These are phyloP conservation scores for Podospora pseudoanserina DNA, from an alignment of 495 filamentous ascomycete genomes.

Conservation along the genomic window DNA sequence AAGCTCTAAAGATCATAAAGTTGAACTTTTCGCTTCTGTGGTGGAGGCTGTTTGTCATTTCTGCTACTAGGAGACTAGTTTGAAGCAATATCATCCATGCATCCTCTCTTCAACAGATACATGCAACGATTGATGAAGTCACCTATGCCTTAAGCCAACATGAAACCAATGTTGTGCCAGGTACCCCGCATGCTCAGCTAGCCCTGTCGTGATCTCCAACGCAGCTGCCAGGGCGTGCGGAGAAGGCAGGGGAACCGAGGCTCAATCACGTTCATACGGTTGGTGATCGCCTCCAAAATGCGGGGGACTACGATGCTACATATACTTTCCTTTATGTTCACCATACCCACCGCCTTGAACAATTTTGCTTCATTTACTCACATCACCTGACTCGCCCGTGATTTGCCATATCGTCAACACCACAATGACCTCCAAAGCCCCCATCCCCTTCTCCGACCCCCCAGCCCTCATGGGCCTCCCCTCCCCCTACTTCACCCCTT, in stretches of 20 bases:
- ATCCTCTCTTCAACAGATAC: too few relatives aligned
- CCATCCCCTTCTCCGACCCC: conserved; percentile 68
- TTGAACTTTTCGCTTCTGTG: too few relatives aligned
- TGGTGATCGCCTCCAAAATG: not conserved
- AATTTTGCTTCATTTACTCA: not conserved
- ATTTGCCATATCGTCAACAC: not conserved
- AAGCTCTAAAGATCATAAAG: too few relatives aligned
- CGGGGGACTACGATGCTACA: not conserved
- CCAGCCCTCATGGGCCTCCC: conserved; percentile 67
- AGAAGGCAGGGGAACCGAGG: not conserved
- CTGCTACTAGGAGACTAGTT: too few relatives aligned
- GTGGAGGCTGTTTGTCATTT: too few relatives aligned
- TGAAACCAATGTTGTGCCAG: not conserved
- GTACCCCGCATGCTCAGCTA: not conserved
- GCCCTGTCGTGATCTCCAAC: not conserved
- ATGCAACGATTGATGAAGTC: not conserved
- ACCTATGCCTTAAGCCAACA: not conserved
- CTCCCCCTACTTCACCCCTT: conserved; percentile 62
- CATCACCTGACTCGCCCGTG: not conserved
- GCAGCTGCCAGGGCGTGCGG: not conserved
- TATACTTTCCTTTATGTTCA: not conserved
- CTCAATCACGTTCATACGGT: not conserved
- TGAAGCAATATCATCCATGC: too few relatives aligned
- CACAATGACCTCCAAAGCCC: conserved; percentile 3
- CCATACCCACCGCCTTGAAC: not conserved